phyloP scores from a whole-genome alignment of 805 yeast genomes.

The Kodamaea hsintzibuensis region DNA sequence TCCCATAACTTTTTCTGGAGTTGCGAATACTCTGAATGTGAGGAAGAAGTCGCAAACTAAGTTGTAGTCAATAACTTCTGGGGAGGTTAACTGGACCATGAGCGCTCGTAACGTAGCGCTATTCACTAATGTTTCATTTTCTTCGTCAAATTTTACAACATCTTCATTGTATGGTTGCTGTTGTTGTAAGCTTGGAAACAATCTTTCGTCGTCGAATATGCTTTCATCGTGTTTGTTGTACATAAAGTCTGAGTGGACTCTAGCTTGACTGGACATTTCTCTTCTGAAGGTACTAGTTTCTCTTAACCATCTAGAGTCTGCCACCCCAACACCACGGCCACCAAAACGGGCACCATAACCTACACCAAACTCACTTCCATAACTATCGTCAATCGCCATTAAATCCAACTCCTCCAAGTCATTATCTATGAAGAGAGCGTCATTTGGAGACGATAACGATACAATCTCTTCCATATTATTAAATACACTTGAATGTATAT shows the following conservation, averaged over 20 bases:
- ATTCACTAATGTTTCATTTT: constrained; percentile 32
- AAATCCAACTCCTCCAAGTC: constrained; percentile 7
- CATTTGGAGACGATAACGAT: constrained; percentile 10
- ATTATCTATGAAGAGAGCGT: constrained; percentile 9
- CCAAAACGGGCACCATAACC: not conserved
- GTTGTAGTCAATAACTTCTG: constrained; percentile 73
- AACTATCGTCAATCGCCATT: constrained; percentile 1
- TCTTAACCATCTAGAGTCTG: not conserved
- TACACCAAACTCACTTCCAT: not conserved
- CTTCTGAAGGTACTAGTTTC: not conserved
- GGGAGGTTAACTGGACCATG: constrained; percentile 66
- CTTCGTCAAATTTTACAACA: constrained; percentile 36
- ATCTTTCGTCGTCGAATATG: constrained; percentile 35
- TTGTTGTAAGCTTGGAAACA: constrained; percentile 33
- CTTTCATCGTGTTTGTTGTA: constrained; percentile 40
- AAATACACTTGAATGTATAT: too few relatives aligned
- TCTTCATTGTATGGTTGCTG: constrained; percentile 16
- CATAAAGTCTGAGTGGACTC: constrained; percentile 22
- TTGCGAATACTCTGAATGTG: constrained; percentile 71
- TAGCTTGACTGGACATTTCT: constrained; percentile 2
- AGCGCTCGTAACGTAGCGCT: constrained; percentile 47
- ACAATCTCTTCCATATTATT: constrained; percentile 5
- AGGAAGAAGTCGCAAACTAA: constrained; percentile 83
- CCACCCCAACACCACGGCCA: not conserved
- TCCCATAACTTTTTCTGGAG: constrained; percentile 57